Percentiles rank a stretch among this genome's conserved stretches.
Evolutionary conservation across 2,329 filamentous ascomycete genomes (phyloP).

Genomic region (Phaeosphaeria sp.): DNA sequence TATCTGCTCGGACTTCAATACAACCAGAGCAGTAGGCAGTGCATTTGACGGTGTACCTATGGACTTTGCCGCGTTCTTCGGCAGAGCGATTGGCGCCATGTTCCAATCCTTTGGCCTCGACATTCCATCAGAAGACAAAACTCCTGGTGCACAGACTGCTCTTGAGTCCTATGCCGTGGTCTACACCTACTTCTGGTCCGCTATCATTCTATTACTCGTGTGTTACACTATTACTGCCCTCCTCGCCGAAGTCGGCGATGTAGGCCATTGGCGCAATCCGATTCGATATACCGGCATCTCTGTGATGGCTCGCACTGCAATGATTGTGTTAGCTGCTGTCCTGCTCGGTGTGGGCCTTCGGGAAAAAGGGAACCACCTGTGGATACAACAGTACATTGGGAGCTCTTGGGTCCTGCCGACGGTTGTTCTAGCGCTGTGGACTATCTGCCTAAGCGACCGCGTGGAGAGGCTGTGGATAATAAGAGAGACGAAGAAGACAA

Average conservation of each 20-base stretch:
- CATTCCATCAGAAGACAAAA: conserved; percentile 3
- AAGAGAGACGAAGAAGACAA: conserved; percentile 5
- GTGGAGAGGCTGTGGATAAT: conserved; percentile 3
- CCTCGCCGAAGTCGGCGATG: conserved; percentile 6
- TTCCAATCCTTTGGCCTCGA: conserved; percentile 13
- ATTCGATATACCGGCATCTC: background rate
- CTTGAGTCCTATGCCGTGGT: conserved; percentile 11
- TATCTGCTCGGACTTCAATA: conserved; percentile 12
- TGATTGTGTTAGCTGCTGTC: conserved; percentile 7
- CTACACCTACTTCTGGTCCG: conserved; percentile 19
- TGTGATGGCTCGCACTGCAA: conserved; percentile 4
- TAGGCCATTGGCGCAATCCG: background rate
- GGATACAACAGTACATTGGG: conserved; percentile 7
- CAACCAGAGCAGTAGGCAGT: background rate
- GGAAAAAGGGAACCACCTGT: background rate
- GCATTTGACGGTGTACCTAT: conserved; percentile 3
- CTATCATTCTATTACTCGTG: conserved; percentile 13
- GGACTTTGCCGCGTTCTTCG: conserved; percentile 4
- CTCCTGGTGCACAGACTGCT: conserved; percentile 1
- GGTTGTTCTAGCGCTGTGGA: conserved; percentile 11
- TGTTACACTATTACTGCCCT: conserved; percentile 14
- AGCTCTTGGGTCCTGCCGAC: conserved; percentile 15
- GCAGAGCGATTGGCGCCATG: conserved; percentile 2
- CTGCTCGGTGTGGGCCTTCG: conserved; percentile 7
- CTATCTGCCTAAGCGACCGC: conserved; percentile 13